Evolutionary conservation across 768 basidiomycete species (phyloP).

Genomic region (Multifurca ochricompacta): DNA sequence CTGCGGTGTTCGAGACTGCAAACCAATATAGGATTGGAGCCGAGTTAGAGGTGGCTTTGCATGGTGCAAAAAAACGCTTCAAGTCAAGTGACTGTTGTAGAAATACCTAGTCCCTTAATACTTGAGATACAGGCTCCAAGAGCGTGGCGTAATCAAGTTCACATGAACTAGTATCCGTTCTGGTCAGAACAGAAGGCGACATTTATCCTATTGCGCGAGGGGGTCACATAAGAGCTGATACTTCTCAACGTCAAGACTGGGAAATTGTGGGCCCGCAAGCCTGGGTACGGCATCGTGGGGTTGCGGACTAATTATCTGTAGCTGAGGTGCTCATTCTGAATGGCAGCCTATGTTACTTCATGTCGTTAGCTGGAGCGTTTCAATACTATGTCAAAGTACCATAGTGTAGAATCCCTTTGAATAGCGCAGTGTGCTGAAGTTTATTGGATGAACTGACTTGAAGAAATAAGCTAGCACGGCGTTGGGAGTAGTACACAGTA

Average conservation of each 20-base stretch:
- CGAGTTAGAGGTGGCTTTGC: slow-evolving; percentile 2
- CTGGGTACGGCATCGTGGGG: slow-evolving; percentile 11
- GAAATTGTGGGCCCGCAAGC: not conserved
- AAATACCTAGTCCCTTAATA: slow-evolving; percentile 13
- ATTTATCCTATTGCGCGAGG: slow-evolving; percentile 17
- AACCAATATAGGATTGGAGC: slow-evolving; percentile 5
- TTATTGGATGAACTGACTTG: not conserved
- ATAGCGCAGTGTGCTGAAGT: not conserved
- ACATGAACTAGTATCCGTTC: slow-evolving; percentile 3
- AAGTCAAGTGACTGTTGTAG: slow-evolving; percentile 10
- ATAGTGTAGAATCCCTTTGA: not conserved
- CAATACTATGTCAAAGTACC: not conserved
- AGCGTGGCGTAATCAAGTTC: slow-evolving; percentile 5
- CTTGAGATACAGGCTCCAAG: slow-evolving; percentile 3
- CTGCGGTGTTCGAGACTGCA: not conserved
- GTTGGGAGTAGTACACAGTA: not conserved
- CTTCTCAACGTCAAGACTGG: not conserved
- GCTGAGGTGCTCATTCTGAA: not conserved
- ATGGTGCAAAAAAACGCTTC: not conserved
- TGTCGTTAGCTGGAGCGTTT: not conserved
- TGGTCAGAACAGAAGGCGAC: not conserved
- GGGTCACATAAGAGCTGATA: slow-evolving; percentile 3
- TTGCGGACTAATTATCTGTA: not conserved
- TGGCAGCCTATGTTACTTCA: not conserved
- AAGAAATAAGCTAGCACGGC: not conserved